Evolutionary conservation across 1,139 yeast species (phyloP).

Genomic region (Barnettozyma hawaiiensis): DNA sequence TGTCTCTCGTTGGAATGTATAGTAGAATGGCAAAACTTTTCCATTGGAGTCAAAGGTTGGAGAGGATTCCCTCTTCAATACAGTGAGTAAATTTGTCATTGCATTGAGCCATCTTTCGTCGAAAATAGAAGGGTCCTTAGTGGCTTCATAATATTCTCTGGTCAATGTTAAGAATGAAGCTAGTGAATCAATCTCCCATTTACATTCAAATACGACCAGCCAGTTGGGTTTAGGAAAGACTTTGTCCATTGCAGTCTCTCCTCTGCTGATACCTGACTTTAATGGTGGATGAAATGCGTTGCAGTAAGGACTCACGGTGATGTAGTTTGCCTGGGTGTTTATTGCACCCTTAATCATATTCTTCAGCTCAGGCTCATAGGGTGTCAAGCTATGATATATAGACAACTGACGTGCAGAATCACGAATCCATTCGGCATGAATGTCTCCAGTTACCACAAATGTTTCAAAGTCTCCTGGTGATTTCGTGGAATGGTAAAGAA

Average conservation of each 20-base stretch:
- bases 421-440: conserved; percentile 85
- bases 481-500: conserved; percentile 55
- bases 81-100: conserved; percentile 43
- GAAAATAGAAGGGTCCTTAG: conserved; percentile 47
- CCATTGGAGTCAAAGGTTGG: conserved; percentile 66
- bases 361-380: conserved; percentile 44
- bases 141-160: conserved; percentile 60
- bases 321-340: conserved; percentile 64
- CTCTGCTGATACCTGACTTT: conserved; percentile 46
- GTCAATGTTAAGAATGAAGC: conserved; percentile 75
- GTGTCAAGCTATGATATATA: conserved; percentile 61
- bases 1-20: conserved; percentile 69
- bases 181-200: conserved; percentile 80
- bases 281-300: conserved; percentile 89
- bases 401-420: conserved; percentile 83
- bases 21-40: conserved; percentile 41
- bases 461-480: conserved; percentile 35
- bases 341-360: conserved; percentile 71
- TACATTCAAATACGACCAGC: conserved; percentile 76
- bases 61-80: conserved; percentile 53
- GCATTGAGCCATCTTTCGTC: conserved; percentile 58
- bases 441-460: conserved; percentile 85
- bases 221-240: conserved; percentile 71
- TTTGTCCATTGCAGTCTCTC: conserved; percentile 53
- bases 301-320: conserved; percentile 67